Evolutionary conservation across 2,329 filamentous ascomycete species (phyloP).

Genomic region (Calycina marina): DNA sequence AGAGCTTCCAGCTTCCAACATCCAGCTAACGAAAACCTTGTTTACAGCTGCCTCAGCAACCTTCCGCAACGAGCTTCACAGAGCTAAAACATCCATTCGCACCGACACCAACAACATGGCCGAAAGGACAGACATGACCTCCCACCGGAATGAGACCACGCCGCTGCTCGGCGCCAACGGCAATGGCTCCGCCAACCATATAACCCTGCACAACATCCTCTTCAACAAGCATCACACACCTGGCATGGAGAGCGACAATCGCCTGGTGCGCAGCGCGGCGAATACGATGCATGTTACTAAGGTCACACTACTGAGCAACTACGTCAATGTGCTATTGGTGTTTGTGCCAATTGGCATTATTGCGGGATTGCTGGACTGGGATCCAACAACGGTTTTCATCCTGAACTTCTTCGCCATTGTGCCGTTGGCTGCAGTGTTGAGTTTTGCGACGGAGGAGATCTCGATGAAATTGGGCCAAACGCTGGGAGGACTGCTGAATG

Average conservation of each 20-base stretch:
- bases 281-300: conserved; percentile 15
- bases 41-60: not conserved
- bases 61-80: not conserved
- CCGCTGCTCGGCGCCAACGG: conserved; percentile 1
- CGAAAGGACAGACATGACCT: no score
- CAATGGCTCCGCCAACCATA: conserved; percentile 7
- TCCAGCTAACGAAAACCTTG: no score
- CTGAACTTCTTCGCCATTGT: conserved; percentile 47
- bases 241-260: conserved; percentile 16
- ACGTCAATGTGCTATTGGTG: conserved; percentile 64
- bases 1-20: no score
- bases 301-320: conserved; percentile 19
- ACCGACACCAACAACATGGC: no score
- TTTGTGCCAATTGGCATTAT: conserved; percentile 67
- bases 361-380: conserved; percentile 33
- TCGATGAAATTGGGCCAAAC: conserved; percentile 43
- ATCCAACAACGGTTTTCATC: conserved; percentile 38
- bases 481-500: conserved; percentile 39
- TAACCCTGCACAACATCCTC: conserved; percentile 14
- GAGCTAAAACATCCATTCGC: no score
- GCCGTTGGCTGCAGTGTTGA: conserved; percentile 34
- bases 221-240: conserved; percentile 16
- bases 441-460: conserved; percentile 20
- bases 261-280: conserved; percentile 12
- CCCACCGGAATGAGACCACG: not conserved